Percentiles rank a stretch among this genome's conserved stretches.
phyloP scores from a whole-genome alignment of 345 rosid genomes.

The Laguncularia racemosa region DNA sequence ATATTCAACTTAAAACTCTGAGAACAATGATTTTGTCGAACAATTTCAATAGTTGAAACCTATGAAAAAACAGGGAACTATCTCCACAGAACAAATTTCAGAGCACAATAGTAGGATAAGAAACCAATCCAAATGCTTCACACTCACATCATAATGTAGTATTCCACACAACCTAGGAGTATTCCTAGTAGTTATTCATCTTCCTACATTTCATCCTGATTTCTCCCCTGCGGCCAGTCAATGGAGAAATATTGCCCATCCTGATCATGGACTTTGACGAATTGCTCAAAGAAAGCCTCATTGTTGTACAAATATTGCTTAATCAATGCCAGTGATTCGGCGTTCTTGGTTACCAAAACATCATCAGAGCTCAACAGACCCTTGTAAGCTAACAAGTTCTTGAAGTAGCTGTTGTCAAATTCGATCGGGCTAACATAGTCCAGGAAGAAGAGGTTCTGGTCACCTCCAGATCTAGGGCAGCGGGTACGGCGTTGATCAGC shows the following conservation, averaged over 20 bases:
- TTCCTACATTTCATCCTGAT: constrained; percentile 74
- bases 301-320: constrained; percentile 60
- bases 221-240: constrained; percentile 73
- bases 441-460: constrained; percentile 56
- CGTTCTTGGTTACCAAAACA: constrained; percentile 50
- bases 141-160: no score
- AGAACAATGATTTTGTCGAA: no score
- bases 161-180: no score
- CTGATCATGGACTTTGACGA: constrained; percentile 77
- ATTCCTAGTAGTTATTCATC: constrained; percentile 34
- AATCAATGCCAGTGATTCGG: constrained; percentile 54
- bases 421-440: constrained; percentile 46
- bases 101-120: no score
- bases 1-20: no score
- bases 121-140: no score
- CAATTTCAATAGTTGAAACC: no score
- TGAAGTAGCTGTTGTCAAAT: constrained; percentile 87
- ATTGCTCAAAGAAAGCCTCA: constrained; percentile 62
- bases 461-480: constrained; percentile 67
- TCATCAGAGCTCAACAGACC: constrained; percentile 83
- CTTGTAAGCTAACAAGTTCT: constrained; percentile 54
- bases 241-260: constrained; percentile 85
- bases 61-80: no score
- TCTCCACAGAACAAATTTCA: no score
- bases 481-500: constrained; percentile 32